A percentile compares a stretch with the other conserved stretches of the same genome.
phyloP scores from a whole-genome alignment of 345 rosid species.

The Sonneratia alba region DNA sequence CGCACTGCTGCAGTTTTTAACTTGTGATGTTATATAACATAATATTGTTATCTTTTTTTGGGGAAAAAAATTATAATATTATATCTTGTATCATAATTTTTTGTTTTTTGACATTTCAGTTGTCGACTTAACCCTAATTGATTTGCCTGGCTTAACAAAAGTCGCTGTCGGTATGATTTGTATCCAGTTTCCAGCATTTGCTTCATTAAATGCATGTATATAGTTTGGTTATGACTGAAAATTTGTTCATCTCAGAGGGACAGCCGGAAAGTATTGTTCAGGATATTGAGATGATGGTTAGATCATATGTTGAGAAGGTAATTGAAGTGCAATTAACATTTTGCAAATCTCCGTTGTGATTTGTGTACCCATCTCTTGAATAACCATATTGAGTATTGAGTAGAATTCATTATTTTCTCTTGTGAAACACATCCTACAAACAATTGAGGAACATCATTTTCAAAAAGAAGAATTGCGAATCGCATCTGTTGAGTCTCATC shows the following conservation, averaged over 20 bases:
- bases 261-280: conserved; percentile 78
- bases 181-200: not conserved
- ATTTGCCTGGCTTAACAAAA: conserved; percentile 91
- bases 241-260: conserved; percentile 54
- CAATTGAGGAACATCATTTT: not conserved
- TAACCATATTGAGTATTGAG: not conserved
- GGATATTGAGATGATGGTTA: conserved; percentile 91
- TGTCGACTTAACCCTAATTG: conserved; percentile 87
- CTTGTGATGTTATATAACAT: no score
- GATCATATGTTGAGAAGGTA: conserved; percentile 87
- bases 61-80: no score
- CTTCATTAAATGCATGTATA: not conserved
- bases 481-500: not conserved
- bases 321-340: not conserved
- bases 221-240: conserved; percentile 3
- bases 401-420: not conserved
- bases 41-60: no score
- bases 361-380: not conserved
- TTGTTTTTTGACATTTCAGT: conserved; percentile 33
- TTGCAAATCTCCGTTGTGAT: not conserved
- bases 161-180: conserved; percentile 70
- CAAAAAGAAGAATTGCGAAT: not conserved
- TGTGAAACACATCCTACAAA: not conserved
- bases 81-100: not conserved
- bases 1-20: not conserved